Evolutionary conservation across 257 asterid species (phyloP).

Genomic region (Dorcoceras hygrometricum): DNA sequence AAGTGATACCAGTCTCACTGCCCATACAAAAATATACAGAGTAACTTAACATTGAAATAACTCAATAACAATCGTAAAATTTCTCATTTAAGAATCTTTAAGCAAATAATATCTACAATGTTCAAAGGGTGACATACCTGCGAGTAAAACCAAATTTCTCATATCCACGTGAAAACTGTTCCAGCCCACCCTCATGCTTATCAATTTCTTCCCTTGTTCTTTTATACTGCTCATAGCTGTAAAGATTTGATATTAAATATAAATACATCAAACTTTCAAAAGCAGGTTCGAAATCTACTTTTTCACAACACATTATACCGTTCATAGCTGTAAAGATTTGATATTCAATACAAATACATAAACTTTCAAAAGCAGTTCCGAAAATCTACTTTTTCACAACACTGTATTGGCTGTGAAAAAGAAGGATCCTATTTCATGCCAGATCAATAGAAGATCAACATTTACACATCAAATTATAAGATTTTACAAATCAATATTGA

Average conservation of each 20-base stretch:
- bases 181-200: conserved; percentile 89
- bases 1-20: conserved; percentile 95
- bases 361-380: conserved; percentile 19
- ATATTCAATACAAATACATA: conserved; percentile 8
- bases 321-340: conserved; percentile 51
- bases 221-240: conserved; percentile 78
- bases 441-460: conserved; percentile 4
- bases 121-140: conserved; percentile 48
- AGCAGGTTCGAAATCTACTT: not conserved
- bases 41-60: conserved; percentile 23
- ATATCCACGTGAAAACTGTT: conserved; percentile 88
- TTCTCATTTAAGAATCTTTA: conserved; percentile 5
- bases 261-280: conserved; percentile 15
- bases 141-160: conserved; percentile 91
- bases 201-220: conserved; percentile 77
- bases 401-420: conserved; percentile 4
- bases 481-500: not conserved
- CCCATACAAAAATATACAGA: conserved; percentile 31
- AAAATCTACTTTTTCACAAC: not conserved
- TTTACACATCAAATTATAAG: not conserved
- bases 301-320: conserved; percentile 45
- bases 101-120: conserved; percentile 20
- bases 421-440: conserved; percentile 11
- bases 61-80: conserved; percentile 6
- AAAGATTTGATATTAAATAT: conserved; percentile 18